These are phyloP conservation scores for Apiotrichum gracile DNA, from an alignment of 1,284 basidiomycete genomes.

Conservation along the genomic window DNA sequence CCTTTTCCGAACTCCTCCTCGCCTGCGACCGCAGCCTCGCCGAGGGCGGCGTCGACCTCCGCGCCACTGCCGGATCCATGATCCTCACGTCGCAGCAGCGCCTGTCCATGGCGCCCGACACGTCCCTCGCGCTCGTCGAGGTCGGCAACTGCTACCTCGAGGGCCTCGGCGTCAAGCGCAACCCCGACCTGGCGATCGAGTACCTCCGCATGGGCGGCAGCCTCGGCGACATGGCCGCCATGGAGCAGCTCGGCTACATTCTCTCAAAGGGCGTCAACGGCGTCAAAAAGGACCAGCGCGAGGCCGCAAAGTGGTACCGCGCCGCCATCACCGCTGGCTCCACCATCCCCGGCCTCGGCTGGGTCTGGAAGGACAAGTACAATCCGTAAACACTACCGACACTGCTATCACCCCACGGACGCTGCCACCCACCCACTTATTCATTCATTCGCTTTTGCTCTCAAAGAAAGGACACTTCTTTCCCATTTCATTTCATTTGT, in stretches of 20 bases:
- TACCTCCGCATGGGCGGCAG: constrained; percentile 43
- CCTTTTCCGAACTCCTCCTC: constrained; percentile 34
- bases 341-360: constrained; percentile 42
- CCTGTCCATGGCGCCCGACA: constrained; percentile 15
- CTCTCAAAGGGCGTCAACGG: constrained; percentile 40
- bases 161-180: constrained; percentile 42
- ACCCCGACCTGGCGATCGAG: constrained; percentile 35
- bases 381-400: not conserved
- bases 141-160: constrained; percentile 44
- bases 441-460: too few species aligned
- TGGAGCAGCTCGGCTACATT: constrained; percentile 45
- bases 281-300: constrained; percentile 46
- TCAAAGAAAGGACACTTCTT: too few species aligned
- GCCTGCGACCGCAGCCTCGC: constrained; percentile 38
- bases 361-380: constrained; percentile 43
- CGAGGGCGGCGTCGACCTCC: constrained; percentile 27
- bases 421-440: too few species aligned
- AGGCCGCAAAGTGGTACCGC: constrained; percentile 47
- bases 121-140: constrained; percentile 42
- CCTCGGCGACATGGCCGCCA: constrained; percentile 39
- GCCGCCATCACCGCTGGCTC: constrained; percentile 39
- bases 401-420: too few species aligned
- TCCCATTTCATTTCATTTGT: too few species aligned
- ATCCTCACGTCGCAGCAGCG: constrained; percentile 26
- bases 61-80: constrained; percentile 22